phyloP scores from a whole-genome alignment of 768 basidiomycete species.

The Tulasnella sp. region DNA sequence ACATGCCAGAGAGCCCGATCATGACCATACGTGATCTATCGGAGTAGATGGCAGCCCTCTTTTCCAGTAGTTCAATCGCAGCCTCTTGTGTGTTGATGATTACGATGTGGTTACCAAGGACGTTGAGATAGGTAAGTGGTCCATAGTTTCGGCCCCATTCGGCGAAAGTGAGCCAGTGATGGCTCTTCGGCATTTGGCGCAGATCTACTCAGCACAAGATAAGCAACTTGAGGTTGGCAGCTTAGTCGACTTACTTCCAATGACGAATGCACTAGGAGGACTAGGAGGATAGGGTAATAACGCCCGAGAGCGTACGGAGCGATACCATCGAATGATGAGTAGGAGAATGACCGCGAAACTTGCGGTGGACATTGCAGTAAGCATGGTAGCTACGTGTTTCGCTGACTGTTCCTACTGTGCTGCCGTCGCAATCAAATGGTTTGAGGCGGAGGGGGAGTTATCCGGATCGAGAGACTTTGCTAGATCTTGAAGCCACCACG shows the following conservation, averaged over 20 bases:
- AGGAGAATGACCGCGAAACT: too few species aligned
- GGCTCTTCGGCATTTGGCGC: slow-evolving; percentile 33
- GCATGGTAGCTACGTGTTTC: too few species aligned
- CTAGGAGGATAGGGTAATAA: slow-evolving; percentile 34
- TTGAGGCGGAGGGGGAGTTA: too few species aligned
- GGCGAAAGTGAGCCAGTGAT: slow-evolving; percentile 35
- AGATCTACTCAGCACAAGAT: slow-evolving; percentile 20
- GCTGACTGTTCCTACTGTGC: too few species aligned
- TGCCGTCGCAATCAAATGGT: too few species aligned
- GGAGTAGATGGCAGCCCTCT: slow-evolving; percentile 35
- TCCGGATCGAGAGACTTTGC: too few species aligned
- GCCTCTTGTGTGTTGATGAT: slow-evolving; percentile 31
- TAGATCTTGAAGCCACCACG: too few species aligned
- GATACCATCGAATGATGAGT: too few species aligned
- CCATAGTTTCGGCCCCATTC: slow-evolving; percentile 33
- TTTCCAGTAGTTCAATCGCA: slow-evolving; percentile 35
- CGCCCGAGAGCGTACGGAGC: too few species aligned
- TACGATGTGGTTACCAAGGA: slow-evolving; percentile 28
- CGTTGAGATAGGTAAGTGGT: slow-evolving; percentile 18
- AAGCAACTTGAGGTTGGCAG: neutral
- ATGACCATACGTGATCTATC: slow-evolving; percentile 26
- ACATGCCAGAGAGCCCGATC: too few species aligned
- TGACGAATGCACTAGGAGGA: slow-evolving; percentile 40
- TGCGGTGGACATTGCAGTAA: too few species aligned
- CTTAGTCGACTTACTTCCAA: slow-evolving; percentile 31